These are phyloP conservation scores for Bacidia rubella DNA, from an alignment of 495 filamentous ascomycete genomes.

Conservation along the genomic window DNA sequence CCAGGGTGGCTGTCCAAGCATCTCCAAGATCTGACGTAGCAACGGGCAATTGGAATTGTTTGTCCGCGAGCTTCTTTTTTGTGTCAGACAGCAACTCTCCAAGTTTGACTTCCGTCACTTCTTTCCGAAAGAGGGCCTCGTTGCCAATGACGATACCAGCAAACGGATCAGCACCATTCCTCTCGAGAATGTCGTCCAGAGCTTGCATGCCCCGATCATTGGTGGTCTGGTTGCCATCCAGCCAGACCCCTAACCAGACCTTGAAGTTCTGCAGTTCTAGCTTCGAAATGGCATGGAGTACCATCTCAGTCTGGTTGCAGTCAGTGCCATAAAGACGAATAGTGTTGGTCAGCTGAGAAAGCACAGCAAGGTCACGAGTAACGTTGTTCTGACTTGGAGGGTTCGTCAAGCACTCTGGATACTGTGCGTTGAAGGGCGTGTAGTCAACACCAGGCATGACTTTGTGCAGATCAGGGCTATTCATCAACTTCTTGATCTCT, in stretches of 20 bases:
- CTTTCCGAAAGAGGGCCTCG: conserved; percentile 75
- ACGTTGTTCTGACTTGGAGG: conserved; percentile 87
- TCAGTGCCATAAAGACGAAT: conserved; percentile 91
- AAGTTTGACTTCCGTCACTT: conserved; percentile 53
- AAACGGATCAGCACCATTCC: conserved; percentile 51
- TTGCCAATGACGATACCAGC: conserved; percentile 87
- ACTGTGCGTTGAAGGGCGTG: conserved; percentile 81
- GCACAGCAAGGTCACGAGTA: conserved; percentile 79
- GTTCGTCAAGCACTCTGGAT: conserved; percentile 66
- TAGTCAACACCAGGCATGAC: conserved; percentile 98
- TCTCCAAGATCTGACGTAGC: conserved; percentile 84
- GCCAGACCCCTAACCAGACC: conserved; percentile 93
- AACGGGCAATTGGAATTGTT: conserved; percentile 56
- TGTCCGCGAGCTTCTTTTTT: conserved; percentile 52
- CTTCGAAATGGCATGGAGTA: conserved; percentile 65
- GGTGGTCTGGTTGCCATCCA: conserved; percentile 71
- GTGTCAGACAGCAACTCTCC: conserved; percentile 51
- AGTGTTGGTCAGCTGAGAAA: conserved; percentile 81
- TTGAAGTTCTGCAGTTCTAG: conserved; percentile 68
- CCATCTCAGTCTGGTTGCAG: conserved; percentile 96
- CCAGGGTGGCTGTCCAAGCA: conserved; percentile 63
- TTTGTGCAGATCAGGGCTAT: conserved; percentile 69
- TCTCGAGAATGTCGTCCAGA: conserved; percentile 67
- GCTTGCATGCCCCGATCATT: conserved; percentile 66
- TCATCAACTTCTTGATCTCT: conserved; percentile 72